Percentiles rank a stretch among this genome's conserved stretches.
phyloP scores from a whole-genome alignment of 129 eudicot species.

The Scalesia atractyloides region DNA sequence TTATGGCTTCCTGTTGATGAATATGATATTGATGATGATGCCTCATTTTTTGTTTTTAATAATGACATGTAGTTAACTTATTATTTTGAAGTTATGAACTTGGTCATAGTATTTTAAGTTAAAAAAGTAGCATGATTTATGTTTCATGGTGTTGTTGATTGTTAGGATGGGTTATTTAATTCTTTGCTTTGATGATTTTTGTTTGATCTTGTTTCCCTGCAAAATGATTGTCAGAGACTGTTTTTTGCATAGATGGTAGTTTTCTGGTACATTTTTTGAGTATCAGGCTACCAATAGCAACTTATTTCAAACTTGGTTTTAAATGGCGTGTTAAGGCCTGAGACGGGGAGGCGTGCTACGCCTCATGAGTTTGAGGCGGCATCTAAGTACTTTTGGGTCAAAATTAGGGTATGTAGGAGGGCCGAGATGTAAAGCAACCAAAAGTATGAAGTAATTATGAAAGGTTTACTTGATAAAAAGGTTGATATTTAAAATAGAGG shows the following conservation, averaged over 20 bases:
- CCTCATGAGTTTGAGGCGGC: no score
- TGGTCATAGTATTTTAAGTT: not conserved
- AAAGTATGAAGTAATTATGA: no score
- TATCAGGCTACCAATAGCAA: not conserved
- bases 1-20: conserved; percentile 17
- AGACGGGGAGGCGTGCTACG: no score
- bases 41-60: conserved; percentile 7
- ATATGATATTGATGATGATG: not conserved
- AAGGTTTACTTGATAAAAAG: no score
- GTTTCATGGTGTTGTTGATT: conserved; percentile 16
- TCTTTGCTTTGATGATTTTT: not conserved
- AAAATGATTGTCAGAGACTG: not conserved
- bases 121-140: not conserved
- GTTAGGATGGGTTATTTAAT: conserved; percentile 11
- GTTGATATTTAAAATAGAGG: no score
- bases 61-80: conserved; percentile 17
- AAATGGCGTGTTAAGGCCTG: no score
- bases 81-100: conserved; percentile 18
- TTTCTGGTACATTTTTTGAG: not conserved
- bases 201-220: conserved; percentile 15
- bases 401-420: no score
- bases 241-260: not conserved
- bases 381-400: no score
- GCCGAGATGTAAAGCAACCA: no score
- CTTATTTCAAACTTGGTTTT: no score